Evolutionary conservation across 2,329 filamentous ascomycete species (phyloP).

Genomic region (Fusarium beomiforme): DNA sequence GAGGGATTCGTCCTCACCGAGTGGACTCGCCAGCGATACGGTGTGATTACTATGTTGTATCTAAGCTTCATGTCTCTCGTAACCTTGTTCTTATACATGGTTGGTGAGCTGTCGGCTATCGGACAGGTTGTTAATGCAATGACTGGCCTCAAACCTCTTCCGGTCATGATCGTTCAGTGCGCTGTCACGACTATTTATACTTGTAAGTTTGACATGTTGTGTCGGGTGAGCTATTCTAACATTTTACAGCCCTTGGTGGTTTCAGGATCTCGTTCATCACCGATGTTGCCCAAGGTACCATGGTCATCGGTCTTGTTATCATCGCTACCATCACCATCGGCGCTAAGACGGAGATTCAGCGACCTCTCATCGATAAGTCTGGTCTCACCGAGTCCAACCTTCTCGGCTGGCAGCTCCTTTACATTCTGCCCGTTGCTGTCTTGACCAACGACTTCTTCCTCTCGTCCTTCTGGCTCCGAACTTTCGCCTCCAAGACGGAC

Average conservation of each 20-base stretch:
- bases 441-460: constrained; percentile 89
- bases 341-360: constrained; percentile 77
- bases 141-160: constrained; percentile 78
- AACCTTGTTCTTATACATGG: constrained; percentile 88
- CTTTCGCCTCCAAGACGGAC: constrained; percentile 83
- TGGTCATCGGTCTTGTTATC: constrained; percentile 80
- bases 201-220: constrained; percentile 58
- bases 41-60: constrained; percentile 73
- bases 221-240: background rate
- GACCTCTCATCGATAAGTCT: constrained; percentile 72
- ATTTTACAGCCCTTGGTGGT: constrained; percentile 73
- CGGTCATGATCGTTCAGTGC: constrained; percentile 81
- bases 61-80: constrained; percentile 81
- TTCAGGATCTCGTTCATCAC: constrained; percentile 88
- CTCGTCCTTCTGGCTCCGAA: constrained; percentile 84
- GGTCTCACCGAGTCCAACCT: constrained; percentile 74
- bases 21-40: constrained; percentile 84
- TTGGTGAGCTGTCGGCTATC: constrained; percentile 82
- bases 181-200: constrained; percentile 85
- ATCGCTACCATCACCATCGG: constrained; percentile 83
- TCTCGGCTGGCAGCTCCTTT: constrained; percentile 85
- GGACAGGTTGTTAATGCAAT: constrained; percentile 80
- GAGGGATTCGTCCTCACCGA: constrained; percentile 87
- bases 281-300: constrained; percentile 81
- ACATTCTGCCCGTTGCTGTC: constrained; percentile 84